Evolutionary conservation across 2,329 filamentous ascomycete genomes (phyloP).

Genomic region (Microdochium nivale): DNA sequence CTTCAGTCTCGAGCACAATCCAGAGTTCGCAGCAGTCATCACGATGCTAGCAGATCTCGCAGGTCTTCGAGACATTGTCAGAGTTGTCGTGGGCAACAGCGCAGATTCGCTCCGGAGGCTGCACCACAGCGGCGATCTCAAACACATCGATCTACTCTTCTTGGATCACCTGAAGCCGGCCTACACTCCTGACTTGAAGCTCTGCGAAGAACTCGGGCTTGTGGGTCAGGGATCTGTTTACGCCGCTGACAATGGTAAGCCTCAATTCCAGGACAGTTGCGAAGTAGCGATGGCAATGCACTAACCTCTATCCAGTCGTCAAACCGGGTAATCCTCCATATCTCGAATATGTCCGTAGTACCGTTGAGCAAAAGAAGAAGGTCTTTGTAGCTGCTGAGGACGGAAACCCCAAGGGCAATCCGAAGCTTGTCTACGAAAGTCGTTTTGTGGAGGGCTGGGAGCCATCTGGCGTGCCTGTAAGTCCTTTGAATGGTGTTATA

Average conservation of each 20-base stretch:
- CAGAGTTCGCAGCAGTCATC: constrained; percentile 65
- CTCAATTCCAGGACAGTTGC: background rate
- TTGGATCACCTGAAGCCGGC: constrained; percentile 74
- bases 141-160: constrained; percentile 63
- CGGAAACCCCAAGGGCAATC: constrained; percentile 40
- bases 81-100: constrained; percentile 61
- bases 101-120: constrained; percentile 57
- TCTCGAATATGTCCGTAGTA: constrained; percentile 60
- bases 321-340: constrained; percentile 65
- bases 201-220: constrained; percentile 63
- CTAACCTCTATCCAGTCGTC: constrained; percentile 34
- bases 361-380: constrained; percentile 51
- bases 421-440: constrained; percentile 58
- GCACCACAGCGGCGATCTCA: constrained; percentile 40
- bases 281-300: background rate
- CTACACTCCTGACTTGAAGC: constrained; percentile 66
- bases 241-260: constrained; percentile 53
- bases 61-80: constrained; percentile 61
- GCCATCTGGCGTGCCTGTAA: constrained; percentile 56
- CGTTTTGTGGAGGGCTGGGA: constrained; percentile 56
- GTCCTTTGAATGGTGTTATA: constrained; percentile 14
- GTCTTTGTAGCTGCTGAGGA: constrained; percentile 22
- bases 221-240: constrained; percentile 54
- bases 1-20: constrained; percentile 64
- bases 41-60: constrained; percentile 63